A percentile compares a stretch with the other conserved stretches of the same genome.
These are phyloP conservation scores for Rubroboletus pulcherrimus DNA, from an alignment of 768 basidiomycete genomes.

Conservation along the genomic window DNA sequence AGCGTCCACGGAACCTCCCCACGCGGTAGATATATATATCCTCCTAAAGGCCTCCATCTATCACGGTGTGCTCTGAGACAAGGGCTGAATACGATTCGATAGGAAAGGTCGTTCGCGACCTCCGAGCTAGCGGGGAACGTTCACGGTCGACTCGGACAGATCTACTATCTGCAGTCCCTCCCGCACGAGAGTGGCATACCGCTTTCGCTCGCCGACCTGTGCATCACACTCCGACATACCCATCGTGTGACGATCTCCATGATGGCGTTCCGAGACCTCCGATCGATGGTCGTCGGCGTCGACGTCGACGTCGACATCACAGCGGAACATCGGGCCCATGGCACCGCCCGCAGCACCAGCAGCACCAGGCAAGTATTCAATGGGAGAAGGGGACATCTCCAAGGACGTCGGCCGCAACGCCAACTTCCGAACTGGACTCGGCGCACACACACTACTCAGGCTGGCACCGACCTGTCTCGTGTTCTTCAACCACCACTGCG, in stretches of 20 bases:
- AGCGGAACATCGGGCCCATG: neutral
- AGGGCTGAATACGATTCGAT: neutral
- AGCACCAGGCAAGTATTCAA: conserved; percentile 4
- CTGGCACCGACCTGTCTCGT: neutral
- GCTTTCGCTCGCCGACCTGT: too few species aligned
- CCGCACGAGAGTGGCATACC: neutral
- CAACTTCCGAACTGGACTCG: neutral
- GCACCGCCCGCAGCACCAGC: neutral
- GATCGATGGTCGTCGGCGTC: neutral
- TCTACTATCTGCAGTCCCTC: neutral
- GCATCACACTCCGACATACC: neutral
- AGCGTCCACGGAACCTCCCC: neutral
- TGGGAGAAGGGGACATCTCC: conserved; percentile 19
- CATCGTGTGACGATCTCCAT: neutral
- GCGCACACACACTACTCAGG: neutral
- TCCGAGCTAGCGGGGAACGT: neutral
- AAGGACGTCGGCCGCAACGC: conserved; percentile 14
- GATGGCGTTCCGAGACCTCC: neutral
- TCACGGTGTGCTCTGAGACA: neutral
- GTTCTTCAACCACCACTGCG: neutral
- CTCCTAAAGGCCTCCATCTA: neutral
- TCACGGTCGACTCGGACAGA: neutral
- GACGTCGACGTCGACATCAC: neutral
- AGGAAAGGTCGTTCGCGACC: neutral
- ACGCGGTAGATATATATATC: neutral